Conservation (phyloP, 2,329 filamentous ascomycete genomes). For the Sporothrix dimorphospora region DNA sequence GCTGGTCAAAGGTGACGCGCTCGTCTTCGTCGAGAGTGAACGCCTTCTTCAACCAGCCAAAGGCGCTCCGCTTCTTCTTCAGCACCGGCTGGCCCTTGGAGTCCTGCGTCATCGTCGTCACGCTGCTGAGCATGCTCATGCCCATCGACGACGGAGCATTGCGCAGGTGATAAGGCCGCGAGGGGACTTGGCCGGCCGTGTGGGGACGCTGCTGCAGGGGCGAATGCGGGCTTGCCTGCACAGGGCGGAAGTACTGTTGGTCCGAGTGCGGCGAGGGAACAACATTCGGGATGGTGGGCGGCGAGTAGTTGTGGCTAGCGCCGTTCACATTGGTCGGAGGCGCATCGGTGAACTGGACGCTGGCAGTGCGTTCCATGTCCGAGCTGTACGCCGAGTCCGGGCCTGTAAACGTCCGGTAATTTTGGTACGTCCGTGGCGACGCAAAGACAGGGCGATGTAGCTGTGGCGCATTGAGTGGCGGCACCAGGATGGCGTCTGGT, state of each 20-base stretch:
- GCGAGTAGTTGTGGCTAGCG: constrained; percentile 41
- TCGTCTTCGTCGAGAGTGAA: constrained; percentile 68
- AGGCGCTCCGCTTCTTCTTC: constrained; percentile 69
- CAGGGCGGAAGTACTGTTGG: constrained; percentile 63
- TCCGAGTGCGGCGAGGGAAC: constrained; percentile 57
- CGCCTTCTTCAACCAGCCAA: constrained; percentile 70
- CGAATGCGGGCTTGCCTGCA: constrained; percentile 65
- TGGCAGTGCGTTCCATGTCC: constrained; percentile 48
- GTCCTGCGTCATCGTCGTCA: constrained; percentile 52
- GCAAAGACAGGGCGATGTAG: constrained; percentile 41
- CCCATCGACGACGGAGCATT: constrained; percentile 58
- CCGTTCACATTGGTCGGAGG: constrained; percentile 32
- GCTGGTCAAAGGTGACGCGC: constrained; percentile 60
- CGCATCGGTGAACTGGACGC: background rate
- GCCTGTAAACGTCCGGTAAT: constrained; percentile 37
- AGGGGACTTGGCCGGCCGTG: constrained; percentile 51
- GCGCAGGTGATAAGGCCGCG: constrained; percentile 46
- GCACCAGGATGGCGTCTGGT: constrained; percentile 59
- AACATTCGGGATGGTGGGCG: constrained; percentile 44
- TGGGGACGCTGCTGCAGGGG: constrained; percentile 63
- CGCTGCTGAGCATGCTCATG: constrained; percentile 62
- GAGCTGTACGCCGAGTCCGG: constrained; percentile 55
- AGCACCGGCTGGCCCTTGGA: constrained; percentile 46
- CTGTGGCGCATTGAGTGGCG: constrained; percentile 46
- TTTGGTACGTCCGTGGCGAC: constrained; percentile 40